A percentile compares a stretch with the other conserved stretches of the same genome.
Evolutionary conservation across 1,139 yeast genomes (phyloP).

Genomic region (Hyphopichia khmerensis): DNA sequence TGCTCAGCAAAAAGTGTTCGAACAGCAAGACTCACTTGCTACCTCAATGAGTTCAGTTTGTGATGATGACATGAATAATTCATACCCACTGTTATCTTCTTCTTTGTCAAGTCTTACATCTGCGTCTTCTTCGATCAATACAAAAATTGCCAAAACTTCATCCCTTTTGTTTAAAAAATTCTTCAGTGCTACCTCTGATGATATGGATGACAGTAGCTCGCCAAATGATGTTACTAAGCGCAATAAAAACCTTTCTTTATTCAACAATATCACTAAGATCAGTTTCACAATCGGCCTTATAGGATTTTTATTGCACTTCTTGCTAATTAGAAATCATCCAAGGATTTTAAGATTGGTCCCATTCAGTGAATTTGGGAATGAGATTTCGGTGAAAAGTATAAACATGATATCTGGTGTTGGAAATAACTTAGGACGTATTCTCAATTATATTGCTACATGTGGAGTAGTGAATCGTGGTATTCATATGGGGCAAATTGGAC

Average conservation of each 20-base stretch:
- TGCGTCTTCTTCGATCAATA: constrained; percentile 29
- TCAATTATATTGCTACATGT: constrained; percentile 14
- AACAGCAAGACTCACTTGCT: constrained; percentile 26
- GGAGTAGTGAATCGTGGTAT: constrained; percentile 18
- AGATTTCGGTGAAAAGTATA: constrained; percentile 9
- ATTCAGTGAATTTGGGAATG: constrained; percentile 6
- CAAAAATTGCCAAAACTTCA: constrained; percentile 28
- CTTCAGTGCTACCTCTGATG: constrained; percentile 13
- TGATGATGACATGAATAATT: constrained; percentile 12
- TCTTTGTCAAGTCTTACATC: constrained; percentile 36
- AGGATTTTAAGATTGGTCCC: constrained; percentile 8
- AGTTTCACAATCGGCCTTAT: constrained; percentile 43
- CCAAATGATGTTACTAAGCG: constrained; percentile 8
- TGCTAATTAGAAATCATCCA: constrained; percentile 23
- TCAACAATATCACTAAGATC: constrained; percentile 26
- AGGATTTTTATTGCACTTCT: constrained; percentile 39
- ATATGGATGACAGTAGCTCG: constrained; percentile 6
- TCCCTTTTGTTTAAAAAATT: constrained; percentile 33
- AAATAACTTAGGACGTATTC: constrained; percentile 11
- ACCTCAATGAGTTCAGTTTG: constrained; percentile 15
- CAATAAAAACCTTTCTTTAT: constrained; percentile 8
- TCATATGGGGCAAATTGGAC: constrained; percentile 28
- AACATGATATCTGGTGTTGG: constrained; percentile 12
- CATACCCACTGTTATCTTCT: constrained; percentile 34
- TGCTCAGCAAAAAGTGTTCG: constrained; percentile 18